Evolutionary conservation across 1,139 yeast species (phyloP), one percentile per base, ranked within the genome.

Genomic region (Lodderomyces oxycetoniae): DNA sequence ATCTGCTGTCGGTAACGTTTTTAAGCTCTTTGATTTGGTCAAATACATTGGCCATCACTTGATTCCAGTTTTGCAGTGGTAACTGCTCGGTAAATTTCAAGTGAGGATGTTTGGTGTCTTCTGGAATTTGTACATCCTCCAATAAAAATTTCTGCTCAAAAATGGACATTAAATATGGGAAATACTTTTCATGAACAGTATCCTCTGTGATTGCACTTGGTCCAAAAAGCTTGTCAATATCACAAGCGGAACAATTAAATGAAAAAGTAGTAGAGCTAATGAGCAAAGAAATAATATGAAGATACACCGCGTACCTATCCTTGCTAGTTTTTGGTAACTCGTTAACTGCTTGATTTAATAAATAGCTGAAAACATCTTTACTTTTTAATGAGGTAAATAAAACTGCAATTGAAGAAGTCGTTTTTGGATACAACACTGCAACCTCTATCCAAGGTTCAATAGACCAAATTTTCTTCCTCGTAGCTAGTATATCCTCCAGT

Each of bases 351-450:
- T 21, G 16, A 7, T 27, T 19, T 3, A 38, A 31, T 11, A 35
- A 26, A 5, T 28, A 31, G 5, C 27, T 26, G 13, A 33, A 20
- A 3, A 30, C 23, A 8, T 35, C 26, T 2, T 14, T 13, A 3
- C 26, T 22, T 9, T 20, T 14, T 24, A 31, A 26, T 11, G 16
- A 16, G 6, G 40, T 28, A 33, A 79, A 53, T 34, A 79, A 59
- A 25, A 69, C 74, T 2, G 84, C 66, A 26, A 81, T 62, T 1
- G 69, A 57, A 21, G 59, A 58, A 4, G 72, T 70, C 7, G 72
- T 53, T 31, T 71, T 69, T 1, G 86, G 80, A 46, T 66, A 77
- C 3, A 55, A 38, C 32, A 71, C 72, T 4, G 74, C 63, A 8
- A 80, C 52, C 17, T 61, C 54, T 21, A 81, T 57, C 60, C 80